These are phyloP conservation scores for Cucumis cinereus DNA, from an alignment of 306 rosid genomes.

Conservation along the genomic window DNA sequence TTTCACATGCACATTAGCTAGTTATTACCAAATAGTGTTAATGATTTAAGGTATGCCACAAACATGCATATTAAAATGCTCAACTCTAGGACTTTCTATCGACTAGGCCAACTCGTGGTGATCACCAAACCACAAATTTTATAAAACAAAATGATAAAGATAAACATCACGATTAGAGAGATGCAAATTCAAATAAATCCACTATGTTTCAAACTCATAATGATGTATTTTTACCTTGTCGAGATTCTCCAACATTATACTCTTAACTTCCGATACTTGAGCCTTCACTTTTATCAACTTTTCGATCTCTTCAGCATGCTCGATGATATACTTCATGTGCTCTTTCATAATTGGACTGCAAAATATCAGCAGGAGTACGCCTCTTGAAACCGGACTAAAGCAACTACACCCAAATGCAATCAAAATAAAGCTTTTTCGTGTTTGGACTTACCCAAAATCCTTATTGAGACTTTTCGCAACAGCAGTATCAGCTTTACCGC, in stretches of 20 bases:
- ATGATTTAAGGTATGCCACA: not conserved
- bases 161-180: not conserved
- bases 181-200: not conserved
- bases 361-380: not conserved
- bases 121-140: not conserved
- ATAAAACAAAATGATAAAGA: not conserved
- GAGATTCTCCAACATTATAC: slow-evolving; percentile 80
- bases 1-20: not conserved
- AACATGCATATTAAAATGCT: not conserved
- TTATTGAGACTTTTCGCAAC: slow-evolving; percentile 80
- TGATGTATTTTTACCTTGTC: slow-evolving; percentile 28
- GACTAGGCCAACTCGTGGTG: not conserved
- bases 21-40: not conserved
- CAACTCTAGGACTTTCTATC: not conserved
- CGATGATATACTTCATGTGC: slow-evolving; percentile 85
- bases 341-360: slow-evolving; percentile 80
- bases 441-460: slow-evolving; percentile 67
- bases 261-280: slow-evolving; percentile 83
- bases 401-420: not conserved
- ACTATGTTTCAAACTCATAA: not conserved
- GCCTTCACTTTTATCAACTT: slow-evolving; percentile 87
- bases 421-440: not conserved
- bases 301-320: slow-evolving; percentile 82
- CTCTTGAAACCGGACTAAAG: not conserved
- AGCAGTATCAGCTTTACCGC: slow-evolving; percentile 88